A percentile compares a stretch with the other conserved stretches of the same genome.
These are phyloP conservation scores for Macrotyloma uniflorum DNA, from an alignment of 306 rosid genomes.

Conservation along the genomic window DNA sequence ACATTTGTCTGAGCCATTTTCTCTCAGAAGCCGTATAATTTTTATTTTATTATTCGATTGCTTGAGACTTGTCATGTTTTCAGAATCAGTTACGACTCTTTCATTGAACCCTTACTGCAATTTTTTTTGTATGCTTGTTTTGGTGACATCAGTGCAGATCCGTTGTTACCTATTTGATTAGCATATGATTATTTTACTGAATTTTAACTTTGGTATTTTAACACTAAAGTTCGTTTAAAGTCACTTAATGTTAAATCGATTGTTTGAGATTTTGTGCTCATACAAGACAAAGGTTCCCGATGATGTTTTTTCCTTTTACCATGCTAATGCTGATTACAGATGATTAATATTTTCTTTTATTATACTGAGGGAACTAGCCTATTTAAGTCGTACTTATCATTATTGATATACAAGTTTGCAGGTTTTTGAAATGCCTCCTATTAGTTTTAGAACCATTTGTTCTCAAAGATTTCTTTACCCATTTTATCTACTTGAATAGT, in stretches of 20 bases:
- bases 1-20: conserved; percentile 48
- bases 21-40: background rate
- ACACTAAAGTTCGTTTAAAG: background rate
- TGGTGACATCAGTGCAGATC: background rate
- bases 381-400: background rate
- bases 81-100: background rate
- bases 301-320: conserved; percentile 42
- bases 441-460: background rate
- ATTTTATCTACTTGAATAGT: background rate
- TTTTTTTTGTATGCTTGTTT: background rate
- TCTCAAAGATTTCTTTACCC: background rate
- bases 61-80: background rate
- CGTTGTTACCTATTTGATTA: background rate
- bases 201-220: background rate
- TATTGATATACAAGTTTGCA: background rate
- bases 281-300: conserved; percentile 8
- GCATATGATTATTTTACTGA: background rate
- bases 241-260: background rate
- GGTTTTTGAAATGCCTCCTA: background rate
- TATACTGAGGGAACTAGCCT: conserved; percentile 55
- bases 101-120: background rate
- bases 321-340: conserved; percentile 68
- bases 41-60: background rate
- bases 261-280: background rate
- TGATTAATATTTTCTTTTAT: conserved; percentile 39